Percentiles rank a stretch among this genome's conserved stretches.
Evolutionary conservation across 768 basidiomycete species (phyloP).

Genomic region (Phaeotremella fagi): DNA sequence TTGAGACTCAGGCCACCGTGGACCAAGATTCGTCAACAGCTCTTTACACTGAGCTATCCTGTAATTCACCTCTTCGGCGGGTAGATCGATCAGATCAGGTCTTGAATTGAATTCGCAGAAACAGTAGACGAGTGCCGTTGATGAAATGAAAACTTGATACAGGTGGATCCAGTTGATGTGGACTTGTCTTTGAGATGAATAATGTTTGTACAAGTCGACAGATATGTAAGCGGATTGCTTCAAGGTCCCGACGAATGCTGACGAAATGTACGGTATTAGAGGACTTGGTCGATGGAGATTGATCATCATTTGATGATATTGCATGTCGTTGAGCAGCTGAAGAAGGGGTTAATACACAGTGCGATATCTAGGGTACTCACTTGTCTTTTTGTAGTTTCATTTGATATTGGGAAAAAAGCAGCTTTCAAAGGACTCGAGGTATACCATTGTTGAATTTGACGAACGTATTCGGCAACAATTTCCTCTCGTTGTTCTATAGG

Average conservation of each 20-base stretch:
- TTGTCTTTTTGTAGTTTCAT: constrained; percentile 10
- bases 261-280: constrained; percentile 8
- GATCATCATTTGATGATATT: constrained; percentile 15
- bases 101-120: constrained; percentile 1
- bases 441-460: constrained; percentile 8
- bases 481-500: constrained; percentile 5
- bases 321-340: constrained; percentile 10
- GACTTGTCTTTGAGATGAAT: not conserved
- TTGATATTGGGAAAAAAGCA: constrained; percentile 10
- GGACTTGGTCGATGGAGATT: constrained; percentile 12
- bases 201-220: constrained; percentile 12
- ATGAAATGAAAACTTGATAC: constrained; percentile 7
- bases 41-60: constrained; percentile 1
- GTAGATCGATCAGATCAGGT: constrained; percentile 4
- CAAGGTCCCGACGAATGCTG: constrained; percentile 6
- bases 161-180: constrained; percentile 15
- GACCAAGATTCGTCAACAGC: not conserved
- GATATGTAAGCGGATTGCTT: constrained; percentile 2
- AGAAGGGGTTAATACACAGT: no score
- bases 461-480: constrained; percentile 3
- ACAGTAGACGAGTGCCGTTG: constrained; percentile 6
- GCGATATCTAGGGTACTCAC: constrained; percentile 2
- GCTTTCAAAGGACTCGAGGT: constrained; percentile 7
- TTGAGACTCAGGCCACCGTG: constrained; percentile 2
- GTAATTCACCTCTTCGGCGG: not conserved